Conservation (phyloP, 352 stramenopile species). For the Phytophthora brassicae region DNA sequence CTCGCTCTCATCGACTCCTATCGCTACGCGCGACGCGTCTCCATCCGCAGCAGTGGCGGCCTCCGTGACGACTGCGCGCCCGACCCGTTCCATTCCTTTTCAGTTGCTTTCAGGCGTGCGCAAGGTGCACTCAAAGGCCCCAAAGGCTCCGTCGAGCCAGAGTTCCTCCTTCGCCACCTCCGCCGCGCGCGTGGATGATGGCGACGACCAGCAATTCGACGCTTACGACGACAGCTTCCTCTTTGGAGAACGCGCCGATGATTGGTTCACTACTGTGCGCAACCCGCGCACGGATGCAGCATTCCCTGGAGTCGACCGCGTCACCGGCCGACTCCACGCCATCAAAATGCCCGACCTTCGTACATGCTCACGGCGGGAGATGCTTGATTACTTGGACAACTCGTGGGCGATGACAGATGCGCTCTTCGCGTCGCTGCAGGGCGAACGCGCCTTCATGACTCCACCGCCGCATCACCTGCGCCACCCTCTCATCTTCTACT, state of each 20-base stretch:
- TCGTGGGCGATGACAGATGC: conserved; percentile 94
- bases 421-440: conserved; percentile 91
- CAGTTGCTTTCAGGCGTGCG: conserved; percentile 5
- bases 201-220: conserved; percentile 25
- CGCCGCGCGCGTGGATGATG: conserved; percentile 22
- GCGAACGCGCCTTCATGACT: conserved; percentile 89
- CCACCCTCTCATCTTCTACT: conserved; percentile 98
- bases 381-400: conserved; percentile 96
- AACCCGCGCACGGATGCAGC: conserved; percentile 52
- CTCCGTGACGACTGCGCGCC: conserved; percentile 30
- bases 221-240: conserved; percentile 61
- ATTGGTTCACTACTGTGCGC: conserved; percentile 77
- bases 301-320: conserved; percentile 57
- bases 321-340: conserved; percentile 49
- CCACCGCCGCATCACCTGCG: conserved; percentile 92
- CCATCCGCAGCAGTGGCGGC: conserved; percentile 19
- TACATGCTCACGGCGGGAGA: conserved; percentile 78
- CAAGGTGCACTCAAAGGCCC: conserved; percentile 20
- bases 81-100: neutral
- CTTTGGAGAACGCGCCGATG: conserved; percentile 56
- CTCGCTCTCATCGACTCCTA: conserved; percentile 6
- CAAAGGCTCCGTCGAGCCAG: conserved; percentile 14
- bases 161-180: conserved; percentile 32
- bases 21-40: conserved; percentile 11
- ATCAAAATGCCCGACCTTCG: conserved; percentile 85